Evolutionary conservation across 129 eudicot species (phyloP), one percentile per base, ranked within the genome.

Genomic region (Helianthus tuberosus): DNA sequence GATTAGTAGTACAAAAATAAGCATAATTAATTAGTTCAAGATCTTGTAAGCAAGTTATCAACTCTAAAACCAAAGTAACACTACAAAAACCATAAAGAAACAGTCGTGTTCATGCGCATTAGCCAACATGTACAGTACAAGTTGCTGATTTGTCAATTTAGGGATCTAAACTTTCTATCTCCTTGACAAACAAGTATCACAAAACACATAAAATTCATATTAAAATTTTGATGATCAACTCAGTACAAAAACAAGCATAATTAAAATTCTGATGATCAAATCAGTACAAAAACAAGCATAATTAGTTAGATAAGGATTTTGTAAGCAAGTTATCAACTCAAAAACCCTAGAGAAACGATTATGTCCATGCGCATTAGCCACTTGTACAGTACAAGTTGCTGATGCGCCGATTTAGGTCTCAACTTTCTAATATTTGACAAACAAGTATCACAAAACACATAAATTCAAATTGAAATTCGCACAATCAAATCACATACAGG

Each of bases 241-340:
- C 53, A 32, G 36, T 32, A 32, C 36, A 32, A 14, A 51, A 51
- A 52, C 11, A 52, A 38, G 41, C 54, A 11, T 8, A n/a, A 41
- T 5, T 3, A 4, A 43, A 44, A 32, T 5, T 10, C 14, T 2
- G 6, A 57, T 41, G 20, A 50, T 68, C 25, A 50, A 14, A 29
- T 32, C 36, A 32, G 36, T 32, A 32, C 36, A 32, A 14, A 51
- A 51, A 52, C n/a, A 52, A 38, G 41, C 54, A 11, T 8, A n/a
- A 13, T 55, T 64, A 51, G 57, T 53, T 66, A 65, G 73, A 65
- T 75, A 27, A 75, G 54, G 65, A 75, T 75, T 58, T 27, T 43
- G 13, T 23, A 39, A 65, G 11, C 32, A 51, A 65, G 53, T 44
- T 12, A 75, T 15, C 48, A 44, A 7, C 48, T 57, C 11, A 32